These are phyloP conservation scores for Mycena vitilis DNA, from an alignment of 768 basidiomycete genomes.

Conservation along the genomic window DNA sequence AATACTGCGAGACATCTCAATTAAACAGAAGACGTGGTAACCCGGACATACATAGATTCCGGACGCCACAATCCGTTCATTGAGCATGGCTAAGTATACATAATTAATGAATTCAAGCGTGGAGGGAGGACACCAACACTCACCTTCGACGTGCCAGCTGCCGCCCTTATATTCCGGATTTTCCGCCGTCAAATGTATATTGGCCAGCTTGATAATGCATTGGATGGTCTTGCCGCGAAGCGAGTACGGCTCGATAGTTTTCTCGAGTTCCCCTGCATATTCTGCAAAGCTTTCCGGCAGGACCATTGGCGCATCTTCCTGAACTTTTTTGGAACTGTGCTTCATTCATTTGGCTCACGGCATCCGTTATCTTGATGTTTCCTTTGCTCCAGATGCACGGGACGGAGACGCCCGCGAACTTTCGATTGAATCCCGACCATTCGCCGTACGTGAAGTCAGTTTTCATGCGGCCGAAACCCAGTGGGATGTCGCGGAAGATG, in stretches of 20 bases:
- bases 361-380: not conserved
- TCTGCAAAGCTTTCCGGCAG: constrained; percentile 18
- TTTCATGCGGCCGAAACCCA: constrained; percentile 28
- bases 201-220: constrained; percentile 50
- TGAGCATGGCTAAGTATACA: not conserved
- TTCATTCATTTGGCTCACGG: not conserved
- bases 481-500: constrained; percentile 22
- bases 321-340: not conserved
- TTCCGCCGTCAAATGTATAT: constrained; percentile 46
- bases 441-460: not conserved
- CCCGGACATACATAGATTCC: constrained; percentile 13
- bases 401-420: constrained; percentile 5
- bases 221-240: constrained; percentile 40
- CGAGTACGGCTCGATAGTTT: constrained; percentile 23
- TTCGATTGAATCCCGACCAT: constrained; percentile 5
- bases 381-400: constrained; percentile 27
- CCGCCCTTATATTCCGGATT: constrained; percentile 45
- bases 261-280: constrained; percentile 24
- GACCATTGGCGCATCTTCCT: constrained; percentile 6
- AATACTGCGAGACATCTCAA: constrained; percentile 38
- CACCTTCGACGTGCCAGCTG: constrained; percentile 48
- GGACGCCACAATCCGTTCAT: constrained; percentile 10
- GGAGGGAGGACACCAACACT: too few species aligned
- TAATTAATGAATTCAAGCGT: not conserved
- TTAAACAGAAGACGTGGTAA: not conserved